A percentile compares a stretch with the other conserved stretches of the same genome.
Evolutionary conservation across 2,329 filamentous ascomycete genomes (phyloP).

Genomic region (Colletotrichum higginsianum): DNA sequence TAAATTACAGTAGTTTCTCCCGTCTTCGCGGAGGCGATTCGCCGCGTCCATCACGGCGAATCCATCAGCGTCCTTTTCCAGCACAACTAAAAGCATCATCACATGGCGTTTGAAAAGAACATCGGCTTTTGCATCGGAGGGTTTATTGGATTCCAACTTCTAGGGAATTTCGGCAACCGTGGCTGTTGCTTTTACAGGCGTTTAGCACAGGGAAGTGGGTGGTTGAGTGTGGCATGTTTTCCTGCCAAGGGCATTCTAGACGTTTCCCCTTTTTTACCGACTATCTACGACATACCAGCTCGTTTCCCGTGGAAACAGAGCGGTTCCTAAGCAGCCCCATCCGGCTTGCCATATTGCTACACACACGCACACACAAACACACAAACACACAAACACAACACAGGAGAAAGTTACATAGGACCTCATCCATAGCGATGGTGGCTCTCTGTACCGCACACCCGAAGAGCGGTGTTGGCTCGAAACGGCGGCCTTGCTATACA

Average conservation of each 20-base stretch:
- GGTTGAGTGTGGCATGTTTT: conserved; percentile 36
- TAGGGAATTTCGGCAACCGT: conserved; percentile 33
- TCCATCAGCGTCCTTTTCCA: conserved; percentile 93
- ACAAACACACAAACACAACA: conserved; percentile 8
- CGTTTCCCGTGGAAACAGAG: conserved; percentile 27
- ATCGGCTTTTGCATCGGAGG: conserved; percentile 41
- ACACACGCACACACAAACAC: conserved; percentile 12
- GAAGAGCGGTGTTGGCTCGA: conserved; percentile 27
- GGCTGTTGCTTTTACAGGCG: conserved; percentile 38
- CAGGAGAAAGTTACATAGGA: conserved; percentile 17
- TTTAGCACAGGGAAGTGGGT: conserved; percentile 32
- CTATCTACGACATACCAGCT: conserved; percentile 33
- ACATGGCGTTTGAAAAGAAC: conserved; percentile 41
- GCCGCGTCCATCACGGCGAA: conserved; percentile 96
- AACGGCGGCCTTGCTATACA: conserved; percentile 40
- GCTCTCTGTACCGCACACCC: conserved; percentile 30
- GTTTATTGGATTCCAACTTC: conserved; percentile 42
- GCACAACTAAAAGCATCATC: conserved; percentile 44
- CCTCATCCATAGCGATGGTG: conserved; percentile 31
- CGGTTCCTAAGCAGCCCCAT: conserved; percentile 15
- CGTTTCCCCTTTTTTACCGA: conserved; percentile 24
- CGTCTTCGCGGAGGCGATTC: conserved; percentile 95
- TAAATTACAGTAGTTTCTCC: conserved; percentile 70
- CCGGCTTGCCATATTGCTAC: conserved; percentile 34
- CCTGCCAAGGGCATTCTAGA: conserved; percentile 36